Evolutionary conservation across 192 early-diverging fungal species (phyloP).

Genomic region (Coemansia sp.): DNA sequence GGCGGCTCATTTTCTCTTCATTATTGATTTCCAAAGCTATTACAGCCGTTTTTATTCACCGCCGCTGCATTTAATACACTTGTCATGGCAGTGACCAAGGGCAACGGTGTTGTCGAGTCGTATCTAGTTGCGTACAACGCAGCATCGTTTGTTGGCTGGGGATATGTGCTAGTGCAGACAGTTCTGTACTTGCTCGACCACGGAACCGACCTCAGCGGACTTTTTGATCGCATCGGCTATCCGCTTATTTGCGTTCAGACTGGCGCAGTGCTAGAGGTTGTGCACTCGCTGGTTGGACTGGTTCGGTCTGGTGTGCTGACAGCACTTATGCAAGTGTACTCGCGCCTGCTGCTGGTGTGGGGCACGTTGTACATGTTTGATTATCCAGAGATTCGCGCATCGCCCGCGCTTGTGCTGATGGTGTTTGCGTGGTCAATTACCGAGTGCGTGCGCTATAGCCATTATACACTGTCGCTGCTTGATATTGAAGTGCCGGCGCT

Average conservation of each 20-base stretch:
- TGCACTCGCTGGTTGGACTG: slow-evolving; percentile 60
- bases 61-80: neutral
- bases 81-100: slow-evolving; percentile 13
- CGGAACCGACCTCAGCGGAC: slow-evolving; percentile 57
- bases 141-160: slow-evolving; percentile 81
- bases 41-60: neutral
- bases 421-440: slow-evolving; percentile 88
- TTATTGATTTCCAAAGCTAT: too few relatives aligned
- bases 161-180: slow-evolving; percentile 63
- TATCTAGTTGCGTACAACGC: slow-evolving; percentile 89
- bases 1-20: too few relatives aligned
- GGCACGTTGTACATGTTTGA: slow-evolving; percentile 70
- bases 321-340: slow-evolving; percentile 83
- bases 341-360: slow-evolving; percentile 85
- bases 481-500: slow-evolving; percentile 49
- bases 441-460: slow-evolving; percentile 89
- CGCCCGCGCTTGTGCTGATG: slow-evolving; percentile 78
- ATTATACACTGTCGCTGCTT: slow-evolving; percentile 76
- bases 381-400: slow-evolving; percentile 64
- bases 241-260: slow-evolving; percentile 76
- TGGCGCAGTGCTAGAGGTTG: slow-evolving; percentile 78
- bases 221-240: slow-evolving; percentile 67
- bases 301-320: slow-evolving; percentile 81
- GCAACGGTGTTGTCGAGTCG: slow-evolving; percentile 25
- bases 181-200: slow-evolving; percentile 56